Evolutionary conservation across 148 eudicot genomes (phyloP).

Genomic region (Rhododendron ovatum): DNA sequence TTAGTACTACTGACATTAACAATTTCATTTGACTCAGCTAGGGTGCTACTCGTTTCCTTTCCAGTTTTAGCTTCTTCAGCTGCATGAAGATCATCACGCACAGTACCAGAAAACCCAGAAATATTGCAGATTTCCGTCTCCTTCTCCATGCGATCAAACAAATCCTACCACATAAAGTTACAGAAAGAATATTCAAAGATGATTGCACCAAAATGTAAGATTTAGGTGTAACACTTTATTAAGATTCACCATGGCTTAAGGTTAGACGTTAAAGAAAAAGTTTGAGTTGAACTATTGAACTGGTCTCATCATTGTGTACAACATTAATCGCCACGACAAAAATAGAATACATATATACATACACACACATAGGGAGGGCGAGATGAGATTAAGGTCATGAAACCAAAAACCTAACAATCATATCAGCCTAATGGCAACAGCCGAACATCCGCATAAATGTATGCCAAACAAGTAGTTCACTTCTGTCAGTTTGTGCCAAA

Average conservation of each 20-base stretch:
- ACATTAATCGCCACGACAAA: background rate
- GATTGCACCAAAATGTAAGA: background rate
- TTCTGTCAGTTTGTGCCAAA: background rate
- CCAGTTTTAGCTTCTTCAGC: constrained; percentile 43
- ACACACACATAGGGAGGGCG: background rate
- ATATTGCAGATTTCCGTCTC: constrained; percentile 53
- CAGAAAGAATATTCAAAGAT: background rate
- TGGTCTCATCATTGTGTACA: background rate
- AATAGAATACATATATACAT: background rate
- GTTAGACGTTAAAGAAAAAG: background rate
- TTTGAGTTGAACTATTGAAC: background rate
- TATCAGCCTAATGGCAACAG: background rate
- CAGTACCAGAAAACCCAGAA: constrained; percentile 32
- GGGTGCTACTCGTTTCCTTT: constrained; percentile 40
- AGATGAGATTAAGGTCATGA: background rate
- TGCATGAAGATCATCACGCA: constrained; percentile 28
- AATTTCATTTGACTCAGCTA: constrained; percentile 47
- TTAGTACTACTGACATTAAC: constrained; percentile 38
- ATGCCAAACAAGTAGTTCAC: constrained; percentile 5
- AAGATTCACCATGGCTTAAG: background rate
- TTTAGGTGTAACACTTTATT: background rate
- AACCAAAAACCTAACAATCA: background rate
- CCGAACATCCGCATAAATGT: background rate
- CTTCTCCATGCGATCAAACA: constrained; percentile 68
- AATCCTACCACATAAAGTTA: constrained; percentile 37